Evolutionary conservation across 2,329 filamentous ascomycete genomes (phyloP).

Genomic region (Penicillium sp.): DNA sequence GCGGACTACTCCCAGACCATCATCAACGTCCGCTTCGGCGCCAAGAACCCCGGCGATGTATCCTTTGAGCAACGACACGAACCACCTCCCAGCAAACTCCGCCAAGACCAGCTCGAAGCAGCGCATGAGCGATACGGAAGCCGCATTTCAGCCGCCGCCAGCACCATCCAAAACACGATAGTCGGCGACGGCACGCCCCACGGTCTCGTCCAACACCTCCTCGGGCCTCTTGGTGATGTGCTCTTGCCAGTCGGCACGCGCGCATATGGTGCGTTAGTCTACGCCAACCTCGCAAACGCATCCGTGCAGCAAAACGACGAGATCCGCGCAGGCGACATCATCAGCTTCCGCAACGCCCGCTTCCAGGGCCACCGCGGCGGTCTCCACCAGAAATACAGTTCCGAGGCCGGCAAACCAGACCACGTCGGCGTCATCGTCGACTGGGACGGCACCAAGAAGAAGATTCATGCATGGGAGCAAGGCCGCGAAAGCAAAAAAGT

Average conservation of each 20-base stretch:
- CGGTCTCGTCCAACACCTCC: slow-evolving; percentile 71
- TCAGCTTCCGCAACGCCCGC: slow-evolving; percentile 85
- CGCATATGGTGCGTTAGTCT: slow-evolving; percentile 86
- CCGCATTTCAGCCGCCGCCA: slow-evolving; percentile 68
- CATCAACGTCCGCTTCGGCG: slow-evolving; percentile 74
- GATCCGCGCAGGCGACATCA: slow-evolving; percentile 87
- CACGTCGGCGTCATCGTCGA: slow-evolving; percentile 90
- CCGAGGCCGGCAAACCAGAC: slow-evolving; percentile 81
- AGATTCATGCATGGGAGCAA: slow-evolving; percentile 93
- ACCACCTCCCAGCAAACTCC: slow-evolving; percentile 70
- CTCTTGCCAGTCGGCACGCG: slow-evolving; percentile 82
- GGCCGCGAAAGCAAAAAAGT: slow-evolving; percentile 90
- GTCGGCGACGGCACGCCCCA: slow-evolving; percentile 82
- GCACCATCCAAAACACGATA: slow-evolving; percentile 69
- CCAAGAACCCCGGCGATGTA: slow-evolving; percentile 67
- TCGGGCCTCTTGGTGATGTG: slow-evolving; percentile 68
- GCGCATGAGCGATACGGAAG: slow-evolving; percentile 77
- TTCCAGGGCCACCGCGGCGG: slow-evolving; percentile 94
- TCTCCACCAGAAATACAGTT: slow-evolving; percentile 90
- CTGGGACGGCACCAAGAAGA: slow-evolving; percentile 98
- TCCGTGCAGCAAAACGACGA: slow-evolving; percentile 86
- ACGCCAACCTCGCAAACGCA: slow-evolving; percentile 91
- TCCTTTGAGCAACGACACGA: slow-evolving; percentile 83
- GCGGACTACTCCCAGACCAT: slow-evolving; percentile 95
- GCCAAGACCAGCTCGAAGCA: slow-evolving; percentile 89